Base-by-base conservation (phyloP, 1,139 yeast species). In the Suhomyces wounanorum region DNA sequence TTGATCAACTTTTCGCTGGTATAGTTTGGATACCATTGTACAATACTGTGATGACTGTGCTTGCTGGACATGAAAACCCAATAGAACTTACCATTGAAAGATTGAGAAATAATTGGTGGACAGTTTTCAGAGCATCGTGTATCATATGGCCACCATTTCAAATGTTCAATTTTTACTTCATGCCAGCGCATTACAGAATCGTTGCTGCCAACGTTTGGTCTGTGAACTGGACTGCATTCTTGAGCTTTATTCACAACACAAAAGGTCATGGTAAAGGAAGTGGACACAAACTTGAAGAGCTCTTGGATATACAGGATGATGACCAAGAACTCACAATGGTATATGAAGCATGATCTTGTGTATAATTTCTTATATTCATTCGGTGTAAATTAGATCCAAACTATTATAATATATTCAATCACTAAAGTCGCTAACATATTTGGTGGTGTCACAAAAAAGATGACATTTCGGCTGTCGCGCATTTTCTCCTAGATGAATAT, bases 11-110 rank as follows among this genome's bases (percentile, higher is more conserved):
- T 45, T 57, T 64, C 40, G 64, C 68, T 28, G 63, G 53, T 41
- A 59, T 76, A 3, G 63, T 77, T 31, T 76, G 78, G 77, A 75
- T 77, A 49, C 81, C 81, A 3, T 57, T 76, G 63, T 77, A 77
- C 57, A 76, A 75, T 54, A 64, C 70, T 4, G 73, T 68, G 30
- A 73, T 75, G 79, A 66, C 71, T 3, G 58, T 68, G 1, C 59
- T 77, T 48, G 75, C 79, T 0, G 59, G 71, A 45, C 71, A 73
- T 55, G 72, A 67, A 28, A 62, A 74, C 53, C 78, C 79, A 3
- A 52, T 71, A 21, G 68, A 66, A 6, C 60, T 68, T 16, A 71
- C 77, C 1, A 52, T 51, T 3, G 69, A 70, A 44, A 73, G 75
- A 56, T 63, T 76, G 47, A 59, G 62, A 33, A 66, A 63, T 38